These are phyloP conservation scores for Atkinsonella hypoxylon DNA, from an alignment of 2,329 filamentous ascomycete species.

Conservation along the genomic window DNA sequence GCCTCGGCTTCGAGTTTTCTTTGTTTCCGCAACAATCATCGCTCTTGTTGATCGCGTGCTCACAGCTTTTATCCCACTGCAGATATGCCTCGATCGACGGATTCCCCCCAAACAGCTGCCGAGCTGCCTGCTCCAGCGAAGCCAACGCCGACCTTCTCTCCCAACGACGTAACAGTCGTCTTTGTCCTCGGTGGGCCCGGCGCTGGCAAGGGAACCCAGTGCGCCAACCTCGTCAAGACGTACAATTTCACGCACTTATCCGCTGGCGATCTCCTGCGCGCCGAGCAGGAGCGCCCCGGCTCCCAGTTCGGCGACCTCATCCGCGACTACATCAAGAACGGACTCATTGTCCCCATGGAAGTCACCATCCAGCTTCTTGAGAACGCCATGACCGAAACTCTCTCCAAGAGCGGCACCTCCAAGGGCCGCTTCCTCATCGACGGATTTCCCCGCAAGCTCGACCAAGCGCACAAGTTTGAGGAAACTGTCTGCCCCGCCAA, in stretches of 20 bases:
- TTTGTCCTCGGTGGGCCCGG: slow-evolving; percentile 95
- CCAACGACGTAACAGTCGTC: slow-evolving; percentile 73
- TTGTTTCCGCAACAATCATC: background rate
- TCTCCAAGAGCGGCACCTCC: slow-evolving; percentile 34
- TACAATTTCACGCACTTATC: slow-evolving; percentile 90
- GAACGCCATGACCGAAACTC: slow-evolving; percentile 72
- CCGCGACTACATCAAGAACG: slow-evolving; percentile 84
- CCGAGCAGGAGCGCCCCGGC: slow-evolving; percentile 78
- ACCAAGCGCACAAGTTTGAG: slow-evolving; percentile 93
- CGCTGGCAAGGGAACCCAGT: slow-evolving; percentile 94
- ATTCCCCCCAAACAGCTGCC: slow-evolving; percentile 26
- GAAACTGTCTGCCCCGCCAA: slow-evolving; percentile 70
- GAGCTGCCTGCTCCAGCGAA: slow-evolving; percentile 40
- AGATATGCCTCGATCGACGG: slow-evolving; percentile 28
- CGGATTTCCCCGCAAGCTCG: slow-evolving; percentile 92
- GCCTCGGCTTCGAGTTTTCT: too few relatives aligned
- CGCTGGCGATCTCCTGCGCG: slow-evolving; percentile 84
- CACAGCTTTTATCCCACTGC: slow-evolving; percentile 5
- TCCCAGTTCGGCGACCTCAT: slow-evolving; percentile 89
- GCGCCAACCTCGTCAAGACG: slow-evolving; percentile 71
- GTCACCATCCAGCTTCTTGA: slow-evolving; percentile 89
- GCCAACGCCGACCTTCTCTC: slow-evolving; percentile 56
- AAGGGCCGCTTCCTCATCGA: slow-evolving; percentile 65
- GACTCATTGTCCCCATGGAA: slow-evolving; percentile 96
- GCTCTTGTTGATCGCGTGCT: slow-evolving; percentile 1